Conservation (phyloP, 495 filamentous ascomycete genomes). For the Hypomontagnella monticulosa region DNA sequence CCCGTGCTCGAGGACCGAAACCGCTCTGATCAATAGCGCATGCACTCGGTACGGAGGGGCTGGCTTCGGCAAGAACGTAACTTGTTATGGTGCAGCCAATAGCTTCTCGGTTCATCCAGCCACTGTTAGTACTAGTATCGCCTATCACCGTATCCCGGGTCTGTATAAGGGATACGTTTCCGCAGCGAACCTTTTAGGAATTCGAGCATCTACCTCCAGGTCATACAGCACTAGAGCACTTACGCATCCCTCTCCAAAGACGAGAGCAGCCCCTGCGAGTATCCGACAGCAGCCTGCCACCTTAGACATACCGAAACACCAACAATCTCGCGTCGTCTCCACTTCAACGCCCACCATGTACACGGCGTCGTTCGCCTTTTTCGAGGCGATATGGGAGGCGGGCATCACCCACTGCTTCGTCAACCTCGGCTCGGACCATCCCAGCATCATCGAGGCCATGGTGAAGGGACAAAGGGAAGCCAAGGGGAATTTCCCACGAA, state of each 20-base stretch:
- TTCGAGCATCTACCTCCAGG: neutral
- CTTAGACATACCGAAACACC: conserved; percentile 10
- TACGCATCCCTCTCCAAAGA: neutral
- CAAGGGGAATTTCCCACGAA: conserved; percentile 76
- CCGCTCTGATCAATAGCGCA: conserved; percentile 18
- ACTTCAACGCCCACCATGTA: conserved; percentile 52
- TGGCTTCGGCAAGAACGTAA: conserved; percentile 28
- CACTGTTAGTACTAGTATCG: conserved; percentile 1
- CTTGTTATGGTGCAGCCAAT: conserved; percentile 21
- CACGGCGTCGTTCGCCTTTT: conserved; percentile 77
- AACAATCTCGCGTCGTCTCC: conserved; percentile 8
- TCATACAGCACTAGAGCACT: conserved; percentile 14
- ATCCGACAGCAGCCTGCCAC: conserved; percentile 6
- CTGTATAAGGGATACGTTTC: conserved; percentile 18
- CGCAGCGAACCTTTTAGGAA: neutral
- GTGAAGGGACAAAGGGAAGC: conserved; percentile 79
- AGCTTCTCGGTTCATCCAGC: neutral
- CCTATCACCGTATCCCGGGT: neutral
- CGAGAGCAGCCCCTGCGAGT: conserved; percentile 5
- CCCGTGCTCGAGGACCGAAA: conserved; percentile 31
- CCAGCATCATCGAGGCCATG: conserved; percentile 94
- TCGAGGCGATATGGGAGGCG: conserved; percentile 93
- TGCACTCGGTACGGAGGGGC: conserved; percentile 32
- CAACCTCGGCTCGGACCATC: conserved; percentile 95
- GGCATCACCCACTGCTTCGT: conserved; percentile 92